Evolutionary conservation across 805 yeast species (phyloP), one percentile per base, ranked within the genome.

Genomic region (Cyberlindnera veronae): DNA sequence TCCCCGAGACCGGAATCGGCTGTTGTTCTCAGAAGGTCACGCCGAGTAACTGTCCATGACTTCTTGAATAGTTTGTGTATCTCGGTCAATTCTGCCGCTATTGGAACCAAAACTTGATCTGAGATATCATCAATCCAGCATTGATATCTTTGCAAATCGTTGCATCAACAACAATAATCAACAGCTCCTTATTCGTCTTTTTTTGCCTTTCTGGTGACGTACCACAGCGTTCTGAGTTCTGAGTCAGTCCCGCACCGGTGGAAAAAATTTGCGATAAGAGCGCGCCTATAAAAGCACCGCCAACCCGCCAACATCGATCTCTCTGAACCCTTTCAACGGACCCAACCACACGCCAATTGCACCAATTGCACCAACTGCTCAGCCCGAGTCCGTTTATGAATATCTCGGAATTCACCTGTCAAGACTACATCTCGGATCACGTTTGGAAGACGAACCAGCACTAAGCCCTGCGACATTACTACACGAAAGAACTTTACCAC

Each of bases 371-470:
- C 18, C 26, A 12, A 17, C 26, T 21, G 28, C 28, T 5, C 19
- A 12, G 11, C 13, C 16, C 18, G 36, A 38, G 41, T 32, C 30
- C 43, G 41, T 56, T 38, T 56, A 57, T 57, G 61, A 55, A 47
- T 39, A 37, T 42, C 29, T 43, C 59, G 18, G 53, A 54, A 34
- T 55, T 51, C 54, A 69, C 73, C 50, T 66, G 72, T 53, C 69
- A 68, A 62, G 74, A 69, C 67, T 69, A 69, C 60, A 60, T 69
- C 44, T 66, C 73, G 51, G 74, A 72, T 60, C 76, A 71, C 62
- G 65, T 73, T 60, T 72, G 77, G 77, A 72, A 71, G 57, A 69
- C 74, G 49, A 64, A 59, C 58, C 64, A 67, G 57, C 62, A 61
- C 49, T 69, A 58, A 39, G 41, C 21, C 15, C 27, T 9, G 10